Evolutionary conservation across 2,329 filamentous ascomycete genomes (phyloP), one percentile per base, ranked within the genome.

Genomic region (Emmonsiellopsis sp.): DNA sequence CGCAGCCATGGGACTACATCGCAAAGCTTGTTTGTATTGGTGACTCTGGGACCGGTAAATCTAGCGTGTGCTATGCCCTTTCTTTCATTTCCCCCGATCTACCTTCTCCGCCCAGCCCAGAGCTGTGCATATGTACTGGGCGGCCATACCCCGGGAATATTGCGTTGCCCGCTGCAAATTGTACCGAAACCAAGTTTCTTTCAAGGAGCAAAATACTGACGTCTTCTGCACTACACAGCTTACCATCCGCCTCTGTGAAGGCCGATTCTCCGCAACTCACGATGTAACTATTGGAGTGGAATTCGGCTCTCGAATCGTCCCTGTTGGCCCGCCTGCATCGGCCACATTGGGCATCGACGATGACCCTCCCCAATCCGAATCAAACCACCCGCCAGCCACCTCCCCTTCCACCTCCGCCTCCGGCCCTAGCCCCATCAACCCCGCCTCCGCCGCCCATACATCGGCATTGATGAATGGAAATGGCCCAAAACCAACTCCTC

Each of bases 1-100:
- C 70, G 67, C 68, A 71, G 71, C 86, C 89, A 71, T 97, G 92
- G 92, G 90, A 97, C 76, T 97, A 94, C 77, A 98, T 97, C 68
- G 91, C 92, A 71, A 98, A 98, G 74, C 88, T 98, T 64, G 92
- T 97, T 67, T 95, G 89, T 75, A 90, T 98, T 65, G 93, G 93
- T 70, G 93, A 97, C 76, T 93, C 87, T 45, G 93, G 91, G 68
- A 95, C 89, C 68, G 93, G 93, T 66, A 98, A 98, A 78, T 95
- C 89, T 54, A 83, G 79, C 68, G 80, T 82, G 71, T 59, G 75
- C 68, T 33, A 53, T 10, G 31, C 32, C 42, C 34, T 40, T 33
- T 45, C 51, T 48, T 45, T 53, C 14, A 42, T 50, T 13, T 33
- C 39, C 6, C 42, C n/a, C 42, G 6, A 54, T 43, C 56, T 65